These are phyloP conservation scores for Trichaptum fuscoviolaceum DNA, from an alignment of 768 basidiomycete genomes.

Conservation along the genomic window DNA sequence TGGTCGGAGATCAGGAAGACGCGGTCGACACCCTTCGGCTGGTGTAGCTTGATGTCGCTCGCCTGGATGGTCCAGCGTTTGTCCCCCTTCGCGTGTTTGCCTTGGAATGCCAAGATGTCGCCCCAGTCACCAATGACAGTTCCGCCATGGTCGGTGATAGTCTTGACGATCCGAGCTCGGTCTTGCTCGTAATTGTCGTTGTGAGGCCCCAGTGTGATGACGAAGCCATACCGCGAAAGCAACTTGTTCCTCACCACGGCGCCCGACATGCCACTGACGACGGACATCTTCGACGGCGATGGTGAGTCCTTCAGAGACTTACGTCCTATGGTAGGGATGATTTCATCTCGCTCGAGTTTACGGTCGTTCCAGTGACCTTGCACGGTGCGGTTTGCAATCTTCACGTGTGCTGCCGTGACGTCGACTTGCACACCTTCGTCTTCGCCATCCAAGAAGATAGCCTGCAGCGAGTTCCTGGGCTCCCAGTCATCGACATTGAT, in stretches of 20 bases:
- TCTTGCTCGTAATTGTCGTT: constrained; percentile 32
- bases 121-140: constrained; percentile 59
- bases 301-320: constrained; percentile 31
- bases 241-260: constrained; percentile 24
- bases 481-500: constrained; percentile 21
- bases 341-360: constrained; percentile 31
- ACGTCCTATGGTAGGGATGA: constrained; percentile 39
- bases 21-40: constrained; percentile 39
- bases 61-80: constrained; percentile 51
- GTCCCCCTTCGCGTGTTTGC: constrained; percentile 34
- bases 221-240: constrained; percentile 48
- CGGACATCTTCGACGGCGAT: constrained; percentile 45
- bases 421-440: constrained; percentile 25
- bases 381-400: constrained; percentile 48
- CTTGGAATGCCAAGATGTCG: constrained; percentile 50
- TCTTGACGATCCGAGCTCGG: constrained; percentile 36
- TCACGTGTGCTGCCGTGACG: constrained; percentile 34
- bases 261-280: constrained; percentile 31
- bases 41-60: constrained; percentile 42
- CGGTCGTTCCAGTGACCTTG: constrained; percentile 51
- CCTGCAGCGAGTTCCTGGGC: constrained; percentile 25
- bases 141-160: constrained; percentile 50
- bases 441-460: constrained; percentile 30
- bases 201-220: constrained; percentile 46
- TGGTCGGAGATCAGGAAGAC: constrained; percentile 68